phyloP scores from a whole-genome alignment of 2,329 filamentous ascomycete species.

The Sodiomyces alkalinus region DNA sequence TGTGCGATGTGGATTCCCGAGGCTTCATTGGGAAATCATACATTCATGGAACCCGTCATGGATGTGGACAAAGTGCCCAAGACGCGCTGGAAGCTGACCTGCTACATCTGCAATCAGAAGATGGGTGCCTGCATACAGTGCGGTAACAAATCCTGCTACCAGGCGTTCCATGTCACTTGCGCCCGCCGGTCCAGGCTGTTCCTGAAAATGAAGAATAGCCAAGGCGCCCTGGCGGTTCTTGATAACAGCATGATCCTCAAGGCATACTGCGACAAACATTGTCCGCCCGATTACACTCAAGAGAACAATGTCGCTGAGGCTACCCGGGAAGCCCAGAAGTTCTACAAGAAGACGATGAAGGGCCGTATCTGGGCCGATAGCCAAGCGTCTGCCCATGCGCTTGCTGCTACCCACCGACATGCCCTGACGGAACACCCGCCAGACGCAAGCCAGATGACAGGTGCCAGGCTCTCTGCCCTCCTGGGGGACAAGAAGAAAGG shows the following conservation, averaged over 20 bases:
- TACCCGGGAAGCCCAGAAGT: conserved; percentile 69
- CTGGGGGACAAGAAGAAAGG: conserved; percentile 66
- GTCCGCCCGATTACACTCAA: conserved; percentile 72
- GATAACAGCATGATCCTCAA: conserved; percentile 73
- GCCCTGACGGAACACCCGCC: conserved; percentile 52
- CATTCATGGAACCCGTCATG: conserved; percentile 96
- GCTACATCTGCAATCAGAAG: conserved; percentile 92
- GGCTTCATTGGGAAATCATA: conserved; percentile 86
- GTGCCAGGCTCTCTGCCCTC: conserved; percentile 63
- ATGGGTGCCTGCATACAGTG: conserved; percentile 99
- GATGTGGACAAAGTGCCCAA: conserved; percentile 96
- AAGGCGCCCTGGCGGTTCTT: conserved; percentile 61
- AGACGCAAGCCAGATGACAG: conserved; percentile 73
- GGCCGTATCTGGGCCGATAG: conserved; percentile 86
- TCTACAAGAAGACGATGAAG: conserved; percentile 81
- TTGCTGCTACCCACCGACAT: conserved; percentile 57
- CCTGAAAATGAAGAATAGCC: conserved; percentile 90
- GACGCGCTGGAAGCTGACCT: conserved; percentile 81
- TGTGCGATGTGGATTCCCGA: conserved; percentile 99
- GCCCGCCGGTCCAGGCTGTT: conserved; percentile 77
- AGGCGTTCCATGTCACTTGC: conserved; percentile 95
- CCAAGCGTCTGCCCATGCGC: conserved; percentile 64
- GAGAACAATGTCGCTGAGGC: conserved; percentile 74
- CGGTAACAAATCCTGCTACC: conserved; percentile 92
- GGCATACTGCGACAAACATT: conserved; percentile 92